Percentiles rank a stretch among this genome's conserved stretches.
These are phyloP conservation scores for Kodamaea sp. DNA, from an alignment of 1,139 yeast species.

Conservation along the genomic window DNA sequence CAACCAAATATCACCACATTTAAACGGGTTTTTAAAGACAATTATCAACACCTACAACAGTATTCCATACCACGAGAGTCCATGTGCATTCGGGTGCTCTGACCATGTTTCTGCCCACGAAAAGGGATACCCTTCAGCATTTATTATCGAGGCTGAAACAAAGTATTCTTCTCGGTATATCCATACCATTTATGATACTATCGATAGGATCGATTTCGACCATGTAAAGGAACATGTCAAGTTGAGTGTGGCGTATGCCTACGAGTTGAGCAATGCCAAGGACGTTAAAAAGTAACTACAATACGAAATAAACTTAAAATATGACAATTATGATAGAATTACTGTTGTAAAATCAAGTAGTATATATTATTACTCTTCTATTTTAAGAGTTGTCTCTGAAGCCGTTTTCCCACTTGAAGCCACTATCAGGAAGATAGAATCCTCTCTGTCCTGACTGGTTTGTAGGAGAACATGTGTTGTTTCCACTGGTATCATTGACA, in stretches of 20 bases:
- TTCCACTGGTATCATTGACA: too few species aligned
- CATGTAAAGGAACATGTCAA: constrained; percentile 62
- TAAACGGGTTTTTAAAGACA: constrained; percentile 64
- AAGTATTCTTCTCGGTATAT: constrained; percentile 64
- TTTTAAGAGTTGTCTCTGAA: too few species aligned
- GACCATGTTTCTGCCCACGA: constrained; percentile 88
- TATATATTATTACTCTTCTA: too few species aligned
- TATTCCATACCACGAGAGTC: constrained; percentile 71
- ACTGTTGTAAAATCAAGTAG: too few species aligned
- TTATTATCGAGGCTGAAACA: constrained; percentile 77
- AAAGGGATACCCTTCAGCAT: constrained; percentile 81
- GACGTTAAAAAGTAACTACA: too few species aligned
- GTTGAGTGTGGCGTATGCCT: constrained; percentile 67
- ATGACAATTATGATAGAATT: too few species aligned
- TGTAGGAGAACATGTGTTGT: too few species aligned
- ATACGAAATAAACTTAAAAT: too few species aligned
- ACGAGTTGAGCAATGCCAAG: constrained; percentile 54
- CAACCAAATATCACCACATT: constrained; percentile 64
- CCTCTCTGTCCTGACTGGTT: too few species aligned
- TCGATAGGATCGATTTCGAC: constrained; percentile 66
- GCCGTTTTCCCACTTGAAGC: too few species aligned
- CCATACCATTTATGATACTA: constrained; percentile 78
- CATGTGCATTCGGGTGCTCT: constrained; percentile 91
- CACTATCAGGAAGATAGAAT: too few species aligned
- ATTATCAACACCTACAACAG: constrained; percentile 61